Conservation (phyloP, 176 grass and related monocot species). For the Zea luxurians region DNA sequence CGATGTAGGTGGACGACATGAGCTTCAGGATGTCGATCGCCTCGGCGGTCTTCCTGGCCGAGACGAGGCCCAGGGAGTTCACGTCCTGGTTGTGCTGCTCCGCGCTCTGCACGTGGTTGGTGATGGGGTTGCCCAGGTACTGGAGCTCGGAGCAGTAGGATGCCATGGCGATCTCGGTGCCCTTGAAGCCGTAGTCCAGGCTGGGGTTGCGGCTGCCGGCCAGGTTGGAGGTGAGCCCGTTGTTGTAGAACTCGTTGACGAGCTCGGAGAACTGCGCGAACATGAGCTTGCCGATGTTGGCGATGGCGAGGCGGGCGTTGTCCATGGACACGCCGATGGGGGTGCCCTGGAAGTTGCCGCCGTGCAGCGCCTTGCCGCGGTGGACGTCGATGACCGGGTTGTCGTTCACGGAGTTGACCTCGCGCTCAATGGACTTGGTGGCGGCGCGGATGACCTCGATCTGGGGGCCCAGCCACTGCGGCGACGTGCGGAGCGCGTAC, state of each 20-base stretch:
- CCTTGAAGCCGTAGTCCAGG: constrained; percentile 96
- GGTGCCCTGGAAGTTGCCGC: constrained; percentile 93
- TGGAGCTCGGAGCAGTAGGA: constrained; percentile 97
- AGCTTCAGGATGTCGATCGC: constrained; percentile 92
- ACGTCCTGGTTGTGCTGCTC: constrained; percentile 99
- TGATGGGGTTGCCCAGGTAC: constrained; percentile 85
- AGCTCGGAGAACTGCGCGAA: constrained; percentile 98
- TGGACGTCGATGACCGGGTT: constrained; percentile 94
- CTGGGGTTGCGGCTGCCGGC: constrained; percentile 87
- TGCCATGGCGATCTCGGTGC: constrained; percentile 94
- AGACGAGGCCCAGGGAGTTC: constrained; percentile 89
- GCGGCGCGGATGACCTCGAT: constrained; percentile 83
- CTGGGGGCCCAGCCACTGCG: constrained; percentile 96
- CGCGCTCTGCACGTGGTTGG: constrained; percentile 96
- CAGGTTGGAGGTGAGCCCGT: constrained; percentile 85
- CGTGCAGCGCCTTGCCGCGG: constrained; percentile 79
- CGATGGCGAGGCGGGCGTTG: constrained; percentile 85
- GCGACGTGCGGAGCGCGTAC: constrained; percentile 94
- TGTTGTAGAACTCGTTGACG: constrained; percentile 99
- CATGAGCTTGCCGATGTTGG: constrained; percentile 94
- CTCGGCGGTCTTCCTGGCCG: constrained; percentile 82
- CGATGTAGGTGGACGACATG: constrained; percentile 82
- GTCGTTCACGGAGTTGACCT: constrained; percentile 99
- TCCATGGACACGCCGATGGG: constrained; percentile 98
- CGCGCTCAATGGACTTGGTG: constrained; percentile 94